Base-by-base conservation (phyloP, 345 rosid species). In the Populus ilicifolia region DNA sequence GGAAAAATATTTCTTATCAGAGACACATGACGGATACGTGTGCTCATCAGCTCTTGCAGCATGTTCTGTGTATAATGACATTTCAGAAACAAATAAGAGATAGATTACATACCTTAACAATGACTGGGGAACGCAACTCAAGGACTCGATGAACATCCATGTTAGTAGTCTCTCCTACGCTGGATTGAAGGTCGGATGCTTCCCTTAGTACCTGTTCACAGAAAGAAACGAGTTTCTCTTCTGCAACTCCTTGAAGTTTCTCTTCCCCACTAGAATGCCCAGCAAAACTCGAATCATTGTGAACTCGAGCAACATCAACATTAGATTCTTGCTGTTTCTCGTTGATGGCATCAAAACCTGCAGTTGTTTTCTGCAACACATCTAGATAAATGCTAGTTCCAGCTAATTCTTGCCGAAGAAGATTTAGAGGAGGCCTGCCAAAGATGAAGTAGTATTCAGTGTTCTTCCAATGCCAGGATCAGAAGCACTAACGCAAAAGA, bases 181-280 rank as follows among this genome's bases (percentile, higher is more conserved):
- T 83, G 70, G 94, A 89, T 81, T 93, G 97, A 67, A 96, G 88
- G 72, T 90, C 93, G 59, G 97, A 89, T 75, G 95, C 94, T 80
- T 94, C 99, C 85, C 82, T 90, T 35, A 96, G 91, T 52, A 96
- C 90, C 76, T 90, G 95, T 84, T 91, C 98, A 75, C 98, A 96
- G 85, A 92, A 91, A 65, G 97, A 87, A 33, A 89, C 94, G 77
- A 96, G 76, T 80, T 90, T 96, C 77, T 85, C 90, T 90, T 96
- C 98, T 20, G 97, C 98, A 33, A 91, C 71, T 74, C 91, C 89
- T 80, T 80, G 90, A 75, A 91, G 88, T 79, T 86, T 86, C 73
- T 80, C 87, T 81, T 87, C 89, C 59, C 77, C 77, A 74, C 75
- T 72, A 72, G 84, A 80, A 36, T 54, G 39, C 61, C 71, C 74